These are phyloP conservation scores for Ascosphaera apis DNA, from an alignment of 2,329 filamentous ascomycete genomes.

Conservation along the genomic window DNA sequence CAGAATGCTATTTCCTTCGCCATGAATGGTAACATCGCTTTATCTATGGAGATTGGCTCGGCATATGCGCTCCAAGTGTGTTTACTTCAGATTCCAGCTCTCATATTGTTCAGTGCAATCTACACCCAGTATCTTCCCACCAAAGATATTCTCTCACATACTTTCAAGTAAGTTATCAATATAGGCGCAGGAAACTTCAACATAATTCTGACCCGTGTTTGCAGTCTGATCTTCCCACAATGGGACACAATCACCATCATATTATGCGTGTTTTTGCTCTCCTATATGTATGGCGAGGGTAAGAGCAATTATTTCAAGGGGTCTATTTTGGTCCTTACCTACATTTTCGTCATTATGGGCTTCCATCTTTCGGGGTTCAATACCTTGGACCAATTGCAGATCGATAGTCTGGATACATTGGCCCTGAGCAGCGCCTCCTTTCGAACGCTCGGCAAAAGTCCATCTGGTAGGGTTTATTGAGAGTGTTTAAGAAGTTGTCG, in stretches of 20 bases:
- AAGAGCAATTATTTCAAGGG: constrained; percentile 99
- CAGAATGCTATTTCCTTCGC: constrained; percentile 96
- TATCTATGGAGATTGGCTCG: constrained; percentile 97
- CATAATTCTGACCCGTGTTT: background rate
- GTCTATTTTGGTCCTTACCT: constrained; percentile 77
- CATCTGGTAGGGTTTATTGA: constrained; percentile 15
- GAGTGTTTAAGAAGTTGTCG: background rate
- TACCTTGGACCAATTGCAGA: constrained; percentile 19
- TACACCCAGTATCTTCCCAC: constrained; percentile 34
- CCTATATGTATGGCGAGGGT: constrained; percentile 93
- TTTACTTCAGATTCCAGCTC: constrained; percentile 73
- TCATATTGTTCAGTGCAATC: constrained; percentile 75
- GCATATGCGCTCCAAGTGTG: constrained; percentile 94
- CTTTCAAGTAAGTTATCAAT: constrained; percentile 26
- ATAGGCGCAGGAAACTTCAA: background rate
- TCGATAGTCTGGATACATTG: constrained; percentile 15
- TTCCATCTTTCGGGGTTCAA: constrained; percentile 65
- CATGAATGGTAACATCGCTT: constrained; percentile 97
- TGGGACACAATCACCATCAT: constrained; percentile 99
- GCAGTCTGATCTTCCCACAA: constrained; percentile 75
- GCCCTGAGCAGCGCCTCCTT: constrained; percentile 15
- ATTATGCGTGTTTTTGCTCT: constrained; percentile 81
- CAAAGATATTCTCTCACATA: constrained; percentile 26
- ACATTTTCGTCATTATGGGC: constrained; percentile 73
- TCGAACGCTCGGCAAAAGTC: constrained; percentile 19